phyloP scores from a whole-genome alignment of 1,284 basidiomycete genomes.

The Ganoderma resinaceum region DNA sequence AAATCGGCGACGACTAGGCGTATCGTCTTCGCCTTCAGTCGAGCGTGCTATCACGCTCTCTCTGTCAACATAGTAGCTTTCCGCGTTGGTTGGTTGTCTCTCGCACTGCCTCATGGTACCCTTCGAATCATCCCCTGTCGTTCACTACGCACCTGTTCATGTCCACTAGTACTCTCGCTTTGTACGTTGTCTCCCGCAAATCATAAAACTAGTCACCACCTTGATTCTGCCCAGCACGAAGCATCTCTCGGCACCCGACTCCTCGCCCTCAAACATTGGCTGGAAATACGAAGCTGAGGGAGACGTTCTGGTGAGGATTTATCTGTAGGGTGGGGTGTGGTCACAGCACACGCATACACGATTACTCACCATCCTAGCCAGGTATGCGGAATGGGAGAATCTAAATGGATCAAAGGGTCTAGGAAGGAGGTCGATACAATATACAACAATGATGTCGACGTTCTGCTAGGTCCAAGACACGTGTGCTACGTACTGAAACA shows the following conservation, averaged over 20 bases:
- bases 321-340: too few relatives aligned
- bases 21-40: background rate
- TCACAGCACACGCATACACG: too few relatives aligned
- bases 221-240: background rate
- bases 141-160: background rate
- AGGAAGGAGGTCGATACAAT: too few relatives aligned
- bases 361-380: too few relatives aligned
- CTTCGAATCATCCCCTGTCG: background rate
- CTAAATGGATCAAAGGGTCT: too few relatives aligned
- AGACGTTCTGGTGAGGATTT: too few relatives aligned
- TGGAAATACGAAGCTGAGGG: too few relatives aligned
- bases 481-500: too few relatives aligned
- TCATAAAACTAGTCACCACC: background rate
- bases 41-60: slow-evolving; percentile 1
- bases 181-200: background rate
- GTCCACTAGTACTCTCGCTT: background rate
- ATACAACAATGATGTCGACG: too few relatives aligned
- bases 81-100: slow-evolving; percentile 1
- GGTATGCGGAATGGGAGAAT: too few relatives aligned
- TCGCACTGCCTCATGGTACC: background rate
- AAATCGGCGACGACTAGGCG: slow-evolving; percentile 80
- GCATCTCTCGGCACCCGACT: background rate
- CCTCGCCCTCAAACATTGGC: too few relatives aligned
- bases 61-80: background rate
- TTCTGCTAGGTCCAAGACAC: too few relatives aligned